Conservation (phyloP, 2,329 filamentous ascomycete genomes). For the Celoporthe dispersa region DNA sequence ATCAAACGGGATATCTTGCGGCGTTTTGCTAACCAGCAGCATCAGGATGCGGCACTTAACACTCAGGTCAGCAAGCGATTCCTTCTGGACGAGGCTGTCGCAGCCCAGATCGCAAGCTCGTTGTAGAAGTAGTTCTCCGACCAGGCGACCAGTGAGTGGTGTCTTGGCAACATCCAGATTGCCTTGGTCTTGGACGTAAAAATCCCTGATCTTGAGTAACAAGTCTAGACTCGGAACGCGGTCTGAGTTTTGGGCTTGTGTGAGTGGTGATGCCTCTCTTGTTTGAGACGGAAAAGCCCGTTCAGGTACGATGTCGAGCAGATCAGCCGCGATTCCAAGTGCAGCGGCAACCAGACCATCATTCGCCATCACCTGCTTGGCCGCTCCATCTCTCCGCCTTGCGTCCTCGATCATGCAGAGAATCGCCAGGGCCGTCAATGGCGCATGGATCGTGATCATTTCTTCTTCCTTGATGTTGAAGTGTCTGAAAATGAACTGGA, state of each 20-base stretch:
- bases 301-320: constrained; percentile 68
- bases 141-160: constrained; percentile 60
- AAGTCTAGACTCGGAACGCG: constrained; percentile 55
- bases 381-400: constrained; percentile 41
- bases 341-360: constrained; percentile 39
- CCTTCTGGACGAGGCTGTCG: constrained; percentile 47
- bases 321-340: constrained; percentile 55
- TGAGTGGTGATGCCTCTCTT: constrained; percentile 22
- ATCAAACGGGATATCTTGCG: constrained; percentile 49
- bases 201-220: constrained; percentile 63
- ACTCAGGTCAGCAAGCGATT: constrained; percentile 53
- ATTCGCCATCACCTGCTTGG: constrained; percentile 26
- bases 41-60: constrained; percentile 64
- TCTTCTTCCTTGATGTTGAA: constrained; percentile 97
- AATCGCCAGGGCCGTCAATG: constrained; percentile 71
- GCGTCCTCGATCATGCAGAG: constrained; percentile 63
- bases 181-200: constrained; percentile 73
- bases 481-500: constrained; percentile 79
- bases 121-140: constrained; percentile 67
- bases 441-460: constrained; percentile 87
- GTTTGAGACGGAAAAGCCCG: constrained; percentile 56
- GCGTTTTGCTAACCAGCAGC: constrained; percentile 59
- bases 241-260: constrained; percentile 36
- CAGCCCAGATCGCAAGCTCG: constrained; percentile 60
- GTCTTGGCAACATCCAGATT: constrained; percentile 65